Evolutionary conservation across 192 early-diverging fungal species (phyloP), one percentile per base, ranked within the genome.

Genomic region (Linnemannia schmuckeri): DNA sequence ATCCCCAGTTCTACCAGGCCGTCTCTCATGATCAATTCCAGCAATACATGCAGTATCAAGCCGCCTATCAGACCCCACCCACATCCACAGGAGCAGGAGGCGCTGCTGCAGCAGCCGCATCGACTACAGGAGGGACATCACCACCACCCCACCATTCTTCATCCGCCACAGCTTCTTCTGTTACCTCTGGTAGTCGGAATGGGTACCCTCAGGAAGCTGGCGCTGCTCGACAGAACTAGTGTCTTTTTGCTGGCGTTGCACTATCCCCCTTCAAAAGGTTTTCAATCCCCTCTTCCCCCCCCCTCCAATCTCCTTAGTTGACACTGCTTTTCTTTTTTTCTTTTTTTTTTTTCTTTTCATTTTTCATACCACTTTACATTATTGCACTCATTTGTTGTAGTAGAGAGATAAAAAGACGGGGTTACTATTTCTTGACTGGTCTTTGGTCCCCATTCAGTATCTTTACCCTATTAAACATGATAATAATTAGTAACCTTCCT

Each of bases 41-140:
- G 42, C 84, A 86, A n/a, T 86, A 86, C 69, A 66, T 86, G 55
- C 84, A 86, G 69, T 86, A 86, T 61, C 84, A 85, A 44, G 27
- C 61, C 3, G 84, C 75, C 35, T 86, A 86, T 41, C 78, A 79
- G 15, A 79, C 75, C 30, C 35, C 82, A 74, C 61, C 81, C 27
- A 44, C 75, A 52, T 57, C 82, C 61, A 44, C 78, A 33, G 33
- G 54, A 84, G 30, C 71, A 75, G 63, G 74, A 33, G 33, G 41
- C 79, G 22, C 71, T 78, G 63, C 72, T 33, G 49, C 74, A 20
- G 44, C 37, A 30, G 54, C 70, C 52, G 38, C 76, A 70, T 46
- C 66, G 46, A 20, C 35, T 40, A 47, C 55, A n/a, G 55, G 55
- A 72, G 46, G 27, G 38, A 46, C 63, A 46, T 18, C 55, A 37